phyloP scores from a whole-genome alignment of 306 rosid genomes.

The Trifolium fragiferum region DNA sequence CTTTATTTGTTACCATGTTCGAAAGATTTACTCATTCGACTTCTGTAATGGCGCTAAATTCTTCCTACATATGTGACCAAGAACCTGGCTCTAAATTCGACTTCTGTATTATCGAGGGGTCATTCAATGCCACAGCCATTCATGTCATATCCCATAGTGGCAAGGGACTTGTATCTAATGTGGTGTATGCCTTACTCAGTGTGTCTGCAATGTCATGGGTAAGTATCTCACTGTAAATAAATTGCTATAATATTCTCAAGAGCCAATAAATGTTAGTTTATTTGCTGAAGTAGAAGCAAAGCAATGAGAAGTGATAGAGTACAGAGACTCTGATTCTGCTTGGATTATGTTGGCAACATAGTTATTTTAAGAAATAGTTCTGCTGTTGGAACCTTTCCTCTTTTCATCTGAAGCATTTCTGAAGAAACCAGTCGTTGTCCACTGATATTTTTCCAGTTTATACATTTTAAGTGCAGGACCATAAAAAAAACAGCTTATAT shows the following conservation, averaged over 20 bases:
- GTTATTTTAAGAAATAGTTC: slow-evolving; percentile 19
- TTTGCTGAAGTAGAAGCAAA: slow-evolving; percentile 15
- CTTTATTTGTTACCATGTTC: slow-evolving; percentile 74
- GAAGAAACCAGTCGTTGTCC: slow-evolving; percentile 9
- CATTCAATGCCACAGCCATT: slow-evolving; percentile 67
- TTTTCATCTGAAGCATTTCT: slow-evolving; percentile 6
- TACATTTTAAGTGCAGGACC: slow-evolving; percentile 7
- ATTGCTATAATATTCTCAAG: slow-evolving; percentile 18
- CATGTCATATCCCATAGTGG: slow-evolving; percentile 86
- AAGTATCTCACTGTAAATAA: slow-evolving; percentile 35
- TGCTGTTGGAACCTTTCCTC: slow-evolving; percentile 12
- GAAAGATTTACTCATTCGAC: slow-evolving; percentile 89
- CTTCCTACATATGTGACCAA: slow-evolving; percentile 96
- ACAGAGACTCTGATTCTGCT: slow-evolving; percentile 34
- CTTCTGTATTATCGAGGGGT: slow-evolving; percentile 65
- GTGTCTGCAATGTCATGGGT: slow-evolving; percentile 99
- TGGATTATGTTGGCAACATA: slow-evolving; percentile 17
- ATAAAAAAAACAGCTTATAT: neutral
- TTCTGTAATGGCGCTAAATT: slow-evolving; percentile 89
- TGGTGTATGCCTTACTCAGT: slow-evolving; percentile 95
- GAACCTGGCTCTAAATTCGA: too few species aligned
- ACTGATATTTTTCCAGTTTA: neutral
- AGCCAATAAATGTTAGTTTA: slow-evolving; percentile 8
- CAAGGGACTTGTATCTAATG: slow-evolving; percentile 92
- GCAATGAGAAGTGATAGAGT: slow-evolving; percentile 9